Base-by-base conservation (phyloP, 2,329 filamentous ascomycete species). In the Torrubiella hemipterigena region DNA sequence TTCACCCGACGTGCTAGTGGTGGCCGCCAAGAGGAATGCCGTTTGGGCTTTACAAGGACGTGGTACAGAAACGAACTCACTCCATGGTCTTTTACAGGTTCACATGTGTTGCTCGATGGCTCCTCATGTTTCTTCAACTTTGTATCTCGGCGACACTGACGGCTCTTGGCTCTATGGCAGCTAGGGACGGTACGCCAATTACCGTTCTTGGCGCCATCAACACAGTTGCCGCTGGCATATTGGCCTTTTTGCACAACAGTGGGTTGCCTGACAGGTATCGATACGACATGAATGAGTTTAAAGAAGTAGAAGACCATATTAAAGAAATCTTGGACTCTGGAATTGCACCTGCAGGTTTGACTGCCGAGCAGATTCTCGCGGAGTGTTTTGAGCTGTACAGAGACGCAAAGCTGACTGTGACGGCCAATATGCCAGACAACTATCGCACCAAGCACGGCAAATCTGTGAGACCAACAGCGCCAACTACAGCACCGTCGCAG, bases 221-320 rank as follows among this genome's bases (percentile, higher is more conserved):
- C 43, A 71, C 67, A 1, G 46, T 66, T 33, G 52, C 60, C 24
- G 62, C 67, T 7, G 67, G 67, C 2, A 42, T 69, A 6, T 51
- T 71, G 5, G 67, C 64, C 3, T 50, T 70, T 12, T 41, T 71
- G 35, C 65, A 69, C 47, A 70, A 70, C 42, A 69, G 63, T 36
- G 67, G 67, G 2, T 43, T 71, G 13, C 66, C 67, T 3, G 63
- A 69, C 37, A 51, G 65, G 7, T 69, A 69, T 39, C 56, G 65
- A 17, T 59, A 58, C 30, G 56, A 70, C 42, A 59, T 58, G 40
- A 54, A 58, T 17, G 63, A 69, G 42, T 69, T 68, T 41, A 53
- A 55, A 31, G 54, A 59, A 23, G 51, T 69, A 17, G 65, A 69
- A 39, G 63, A 69, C 35, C 54, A 61, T 40, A 54, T 71, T 42